These are phyloP conservation scores for Croton setiger DNA, from an alignment of 441 rosid genomes.

Conservation along the genomic window DNA sequence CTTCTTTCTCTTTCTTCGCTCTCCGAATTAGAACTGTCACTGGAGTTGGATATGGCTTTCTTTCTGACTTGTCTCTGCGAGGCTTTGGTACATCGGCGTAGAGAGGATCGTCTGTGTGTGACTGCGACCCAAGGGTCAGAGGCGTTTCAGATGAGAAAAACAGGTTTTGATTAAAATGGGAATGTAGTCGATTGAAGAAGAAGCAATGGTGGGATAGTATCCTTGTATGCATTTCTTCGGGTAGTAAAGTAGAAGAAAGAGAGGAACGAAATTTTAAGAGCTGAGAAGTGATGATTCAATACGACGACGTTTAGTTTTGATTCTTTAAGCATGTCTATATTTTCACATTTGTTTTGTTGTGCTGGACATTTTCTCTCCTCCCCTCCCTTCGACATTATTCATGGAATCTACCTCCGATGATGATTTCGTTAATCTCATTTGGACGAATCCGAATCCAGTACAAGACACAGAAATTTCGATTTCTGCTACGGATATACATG, in stretches of 20 bases:
- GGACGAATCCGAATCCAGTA: conserved; percentile 29
- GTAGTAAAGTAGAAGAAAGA: no score
- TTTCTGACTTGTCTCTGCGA: conserved; percentile 59
- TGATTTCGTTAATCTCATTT: conserved; percentile 38
- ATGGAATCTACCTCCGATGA: conserved; percentile 44
- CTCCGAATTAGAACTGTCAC: conserved; percentile 59
- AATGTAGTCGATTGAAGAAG: conserved; percentile 3
- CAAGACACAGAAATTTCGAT: conserved; percentile 30
- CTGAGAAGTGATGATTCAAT: no score
- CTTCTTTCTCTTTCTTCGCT: conserved; percentile 61
- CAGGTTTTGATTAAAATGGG: conserved; percentile 22
- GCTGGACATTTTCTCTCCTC: no score
- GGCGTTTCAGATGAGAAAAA: conserved; percentile 30
- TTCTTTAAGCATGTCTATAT: no score
- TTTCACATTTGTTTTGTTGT: no score
- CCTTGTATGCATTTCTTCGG: conserved; percentile 38
- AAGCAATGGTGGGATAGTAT: conserved; percentile 15
- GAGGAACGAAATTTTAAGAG: no score
- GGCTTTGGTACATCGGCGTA: conserved; percentile 73
- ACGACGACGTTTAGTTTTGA: no score
- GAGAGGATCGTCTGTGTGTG: conserved; percentile 33
- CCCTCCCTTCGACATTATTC: neutral
- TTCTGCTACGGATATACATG: conserved; percentile 45
- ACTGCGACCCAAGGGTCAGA: conserved; percentile 10
- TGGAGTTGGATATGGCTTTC: conserved; percentile 78